phyloP scores from a whole-genome alignment of 2,329 filamentous ascomycete species.

The Fusarium euwallaceae region DNA sequence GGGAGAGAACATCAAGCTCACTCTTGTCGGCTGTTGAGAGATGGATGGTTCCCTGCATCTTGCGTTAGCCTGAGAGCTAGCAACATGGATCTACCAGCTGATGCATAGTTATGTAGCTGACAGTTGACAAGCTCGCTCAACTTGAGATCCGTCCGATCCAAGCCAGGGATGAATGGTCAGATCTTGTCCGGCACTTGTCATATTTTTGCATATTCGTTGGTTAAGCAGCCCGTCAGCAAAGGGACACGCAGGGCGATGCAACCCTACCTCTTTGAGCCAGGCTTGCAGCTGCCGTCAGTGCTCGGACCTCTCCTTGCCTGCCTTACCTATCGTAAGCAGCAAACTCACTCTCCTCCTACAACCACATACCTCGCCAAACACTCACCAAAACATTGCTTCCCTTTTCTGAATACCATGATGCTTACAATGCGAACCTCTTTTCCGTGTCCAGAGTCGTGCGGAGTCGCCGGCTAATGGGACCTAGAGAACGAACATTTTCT shows the following conservation, averaged over 20 bases:
- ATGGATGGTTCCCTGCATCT: slow-evolving; percentile 31
- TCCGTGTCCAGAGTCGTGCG: slow-evolving; percentile 4
- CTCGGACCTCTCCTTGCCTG: slow-evolving; percentile 1
- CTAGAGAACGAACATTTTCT: slow-evolving; percentile 11
- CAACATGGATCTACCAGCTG: not conserved
- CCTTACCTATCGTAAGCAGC: not conserved
- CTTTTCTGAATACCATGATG: not conserved
- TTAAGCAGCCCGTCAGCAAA: not conserved
- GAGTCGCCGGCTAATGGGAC: slow-evolving; percentile 17
- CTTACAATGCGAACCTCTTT: not conserved
- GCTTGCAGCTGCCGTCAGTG: slow-evolving; percentile 4
- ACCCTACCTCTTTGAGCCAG: not conserved
- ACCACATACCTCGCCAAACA: slow-evolving; percentile 3
- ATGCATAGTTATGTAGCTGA: not conserved
- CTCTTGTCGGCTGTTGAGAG: not conserved
- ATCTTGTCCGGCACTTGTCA: slow-evolving; percentile 1
- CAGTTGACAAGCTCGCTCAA: slow-evolving; percentile 5
- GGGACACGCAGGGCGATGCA: slow-evolving; percentile 23
- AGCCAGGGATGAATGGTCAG: slow-evolving; percentile 17
- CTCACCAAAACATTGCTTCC: slow-evolving; percentile 2
- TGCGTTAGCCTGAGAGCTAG: slow-evolving; percentile 1
- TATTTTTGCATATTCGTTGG: slow-evolving; percentile 12
- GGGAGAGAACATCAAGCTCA: slow-evolving; percentile 8
- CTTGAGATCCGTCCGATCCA: not conserved
- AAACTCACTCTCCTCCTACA: slow-evolving; percentile 22